phyloP scores from a whole-genome alignment of 2,329 filamentous ascomycete species.

The Colletotrichum cordylinicola region DNA sequence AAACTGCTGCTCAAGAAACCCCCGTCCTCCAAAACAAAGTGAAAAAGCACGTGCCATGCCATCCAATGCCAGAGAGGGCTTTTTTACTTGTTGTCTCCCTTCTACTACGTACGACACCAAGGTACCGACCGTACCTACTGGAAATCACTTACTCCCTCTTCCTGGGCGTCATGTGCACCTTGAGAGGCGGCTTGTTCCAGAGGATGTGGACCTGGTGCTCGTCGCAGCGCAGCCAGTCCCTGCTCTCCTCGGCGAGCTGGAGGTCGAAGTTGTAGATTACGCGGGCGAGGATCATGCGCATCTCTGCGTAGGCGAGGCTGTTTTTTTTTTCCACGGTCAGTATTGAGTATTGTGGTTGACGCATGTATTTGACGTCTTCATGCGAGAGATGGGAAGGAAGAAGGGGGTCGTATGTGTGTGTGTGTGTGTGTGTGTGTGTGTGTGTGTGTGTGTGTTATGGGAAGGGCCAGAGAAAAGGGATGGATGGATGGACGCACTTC shows the following conservation, averaged over 20 bases:
- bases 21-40: no score
- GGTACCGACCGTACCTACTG: not conserved
- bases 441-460: not conserved
- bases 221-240: not conserved
- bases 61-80: no score
- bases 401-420: no score
- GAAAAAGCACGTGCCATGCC: no score
- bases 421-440: no score
- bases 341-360: no score
- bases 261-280: conserved; percentile 17
- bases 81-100: no score
- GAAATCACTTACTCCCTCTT: not conserved
- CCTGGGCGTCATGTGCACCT: conserved; percentile 12
- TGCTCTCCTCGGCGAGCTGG: not conserved
- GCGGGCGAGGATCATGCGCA: conserved; percentile 7
- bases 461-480: no score
- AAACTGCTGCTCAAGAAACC: not conserved
- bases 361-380: no score
- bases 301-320: conserved; percentile 20
- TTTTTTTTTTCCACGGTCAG: not conserved
- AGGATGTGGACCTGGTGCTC: not conserved
- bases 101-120: no score
- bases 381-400: not conserved
- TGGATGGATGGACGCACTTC: conserved; percentile 10
- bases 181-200: conserved; percentile 10